Percentiles rank a stretch among this genome's conserved stretches.
Conservation (phyloP, 768 basidiomycete genomes). For the Podaxis sp. region DNA sequence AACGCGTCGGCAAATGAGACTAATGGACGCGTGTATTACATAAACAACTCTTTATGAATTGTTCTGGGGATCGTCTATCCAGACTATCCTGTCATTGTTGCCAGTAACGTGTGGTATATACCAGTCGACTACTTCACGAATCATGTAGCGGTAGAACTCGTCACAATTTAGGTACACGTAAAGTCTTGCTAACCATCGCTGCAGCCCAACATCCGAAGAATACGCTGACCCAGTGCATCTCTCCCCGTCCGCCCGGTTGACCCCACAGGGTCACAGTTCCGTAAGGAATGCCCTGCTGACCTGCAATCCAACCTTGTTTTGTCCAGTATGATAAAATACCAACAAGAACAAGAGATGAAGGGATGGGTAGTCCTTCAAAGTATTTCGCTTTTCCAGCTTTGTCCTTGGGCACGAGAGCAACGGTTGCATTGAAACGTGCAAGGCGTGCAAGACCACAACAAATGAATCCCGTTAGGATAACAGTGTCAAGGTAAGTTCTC, state of each 20-base stretch:
- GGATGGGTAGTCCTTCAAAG: slow-evolving; percentile 98
- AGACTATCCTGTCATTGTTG: neutral
- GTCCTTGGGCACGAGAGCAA: slow-evolving; percentile 91
- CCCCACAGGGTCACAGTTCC: slow-evolving; percentile 80
- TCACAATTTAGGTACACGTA: slow-evolving; percentile 74
- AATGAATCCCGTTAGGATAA: slow-evolving; percentile 85
- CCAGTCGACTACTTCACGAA: neutral
- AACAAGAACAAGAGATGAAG: slow-evolving; percentile 83
- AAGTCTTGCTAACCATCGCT: slow-evolving; percentile 97
- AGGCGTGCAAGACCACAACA: slow-evolving; percentile 96
- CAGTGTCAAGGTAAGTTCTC: slow-evolving; percentile 87
- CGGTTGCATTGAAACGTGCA: slow-evolving; percentile 98
- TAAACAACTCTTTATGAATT: neutral
- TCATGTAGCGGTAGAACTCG: slow-evolving; percentile 2
- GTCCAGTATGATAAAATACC: slow-evolving; percentile 79
- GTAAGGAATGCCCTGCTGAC: slow-evolving; percentile 70
- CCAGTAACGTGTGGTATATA: neutral
- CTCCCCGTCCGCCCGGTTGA: slow-evolving; percentile 68
- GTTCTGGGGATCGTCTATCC: neutral
- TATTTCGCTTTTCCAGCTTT: slow-evolving; percentile 84
- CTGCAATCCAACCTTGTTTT: slow-evolving; percentile 81
- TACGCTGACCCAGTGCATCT: slow-evolving; percentile 77
- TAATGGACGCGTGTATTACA: slow-evolving; percentile 9
- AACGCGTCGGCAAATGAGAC: neutral
- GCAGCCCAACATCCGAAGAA: slow-evolving; percentile 89